These are phyloP conservation scores for Metschnikowia amazonensis DNA, from an alignment of 805 yeast species.

Conservation along the genomic window DNA sequence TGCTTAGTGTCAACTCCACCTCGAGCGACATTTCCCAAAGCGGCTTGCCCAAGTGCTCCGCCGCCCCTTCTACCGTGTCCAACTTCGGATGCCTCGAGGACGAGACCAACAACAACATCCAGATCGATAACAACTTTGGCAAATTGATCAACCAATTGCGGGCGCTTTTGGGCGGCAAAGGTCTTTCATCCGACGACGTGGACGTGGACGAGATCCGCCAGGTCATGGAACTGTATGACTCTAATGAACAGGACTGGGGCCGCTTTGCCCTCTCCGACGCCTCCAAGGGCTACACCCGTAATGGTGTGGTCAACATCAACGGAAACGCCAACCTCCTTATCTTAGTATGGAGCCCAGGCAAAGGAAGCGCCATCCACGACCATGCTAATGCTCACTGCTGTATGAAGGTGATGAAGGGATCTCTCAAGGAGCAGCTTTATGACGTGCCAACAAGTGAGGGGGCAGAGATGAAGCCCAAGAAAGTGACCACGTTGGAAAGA, in stretches of 20 bases:
- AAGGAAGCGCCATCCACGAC: slow-evolving; percentile 63
- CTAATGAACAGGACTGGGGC: slow-evolving; percentile 53
- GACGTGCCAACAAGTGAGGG: slow-evolving; percentile 42
- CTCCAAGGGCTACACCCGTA: slow-evolving; percentile 51
- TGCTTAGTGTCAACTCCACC: slow-evolving; percentile 9
- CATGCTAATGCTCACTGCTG: slow-evolving; percentile 76
- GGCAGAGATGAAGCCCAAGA: slow-evolving; percentile 20
- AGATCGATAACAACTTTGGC: slow-evolving; percentile 17
- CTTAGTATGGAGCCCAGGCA: slow-evolving; percentile 68
- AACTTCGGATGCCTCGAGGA: slow-evolving; percentile 18
- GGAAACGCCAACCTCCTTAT: slow-evolving; percentile 64
- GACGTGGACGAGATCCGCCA: slow-evolving; percentile 46
- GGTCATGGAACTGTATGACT: slow-evolving; percentile 46
- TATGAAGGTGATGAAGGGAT: slow-evolving; percentile 64
- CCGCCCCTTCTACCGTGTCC: slow-evolving; percentile 9
- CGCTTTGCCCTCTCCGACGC: slow-evolving; percentile 53
- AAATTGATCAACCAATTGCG: slow-evolving; percentile 28
- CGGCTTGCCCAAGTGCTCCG: slow-evolving; percentile 10
- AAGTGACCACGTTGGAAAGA: slow-evolving; percentile 27
- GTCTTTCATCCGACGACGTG: slow-evolving; percentile 45
- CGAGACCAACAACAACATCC: slow-evolving; percentile 17
- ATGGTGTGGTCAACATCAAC: slow-evolving; percentile 73
- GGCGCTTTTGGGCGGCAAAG: slow-evolving; percentile 29
- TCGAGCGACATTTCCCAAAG: slow-evolving; percentile 8
- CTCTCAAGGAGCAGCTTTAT: slow-evolving; percentile 53